These are phyloP conservation scores for Euphorbia schlechtendalii DNA, from an alignment of 441 rosid genomes.

Conservation along the genomic window DNA sequence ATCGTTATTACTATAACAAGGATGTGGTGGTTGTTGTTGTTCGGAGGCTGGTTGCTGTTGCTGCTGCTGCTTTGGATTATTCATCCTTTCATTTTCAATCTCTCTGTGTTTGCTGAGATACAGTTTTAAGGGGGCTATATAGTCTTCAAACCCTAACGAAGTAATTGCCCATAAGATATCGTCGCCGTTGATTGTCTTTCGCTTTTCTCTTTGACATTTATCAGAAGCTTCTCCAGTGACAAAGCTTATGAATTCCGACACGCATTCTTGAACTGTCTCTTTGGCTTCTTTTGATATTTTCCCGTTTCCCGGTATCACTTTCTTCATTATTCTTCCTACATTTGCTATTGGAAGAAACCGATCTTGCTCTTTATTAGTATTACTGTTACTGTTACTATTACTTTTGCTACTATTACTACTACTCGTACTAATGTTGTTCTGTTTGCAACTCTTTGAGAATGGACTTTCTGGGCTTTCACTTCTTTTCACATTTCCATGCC, in stretches of 20 bases:
- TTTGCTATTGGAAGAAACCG: constrained; percentile 71
- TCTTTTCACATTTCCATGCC: constrained; percentile 13
- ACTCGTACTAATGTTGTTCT: constrained; percentile 24
- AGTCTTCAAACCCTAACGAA: constrained; percentile 68
- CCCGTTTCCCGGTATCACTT: constrained; percentile 55
- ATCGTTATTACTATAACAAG: no score
- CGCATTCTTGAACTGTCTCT: constrained; percentile 74
- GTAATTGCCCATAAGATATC: constrained; percentile 73
- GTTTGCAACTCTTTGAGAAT: constrained; percentile 18
- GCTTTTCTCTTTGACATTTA: constrained; percentile 66
- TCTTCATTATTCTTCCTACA: constrained; percentile 82
- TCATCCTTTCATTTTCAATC: constrained; percentile 65
- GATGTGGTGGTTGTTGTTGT: constrained; percentile 9
- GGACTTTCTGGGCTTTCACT: constrained; percentile 47
- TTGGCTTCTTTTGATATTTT: constrained; percentile 75
- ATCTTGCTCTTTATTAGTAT: constrained; percentile 59
- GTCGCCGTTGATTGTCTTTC: constrained; percentile 72
- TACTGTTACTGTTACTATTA: constrained; percentile 1
- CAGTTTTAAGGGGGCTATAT: constrained; percentile 44
- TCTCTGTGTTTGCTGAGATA: constrained; percentile 60
- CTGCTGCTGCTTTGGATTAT: constrained; percentile 53
- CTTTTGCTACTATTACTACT: constrained; percentile 41
- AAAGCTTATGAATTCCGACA: constrained; percentile 75
- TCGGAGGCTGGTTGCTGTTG: constrained; percentile 27
- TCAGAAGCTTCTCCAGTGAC: constrained; percentile 75